Evolutionary conservation across 2,329 filamentous ascomycete species (phyloP), one percentile per base, ranked within the genome.

Genomic region (Escovopsis sp.): DNA sequence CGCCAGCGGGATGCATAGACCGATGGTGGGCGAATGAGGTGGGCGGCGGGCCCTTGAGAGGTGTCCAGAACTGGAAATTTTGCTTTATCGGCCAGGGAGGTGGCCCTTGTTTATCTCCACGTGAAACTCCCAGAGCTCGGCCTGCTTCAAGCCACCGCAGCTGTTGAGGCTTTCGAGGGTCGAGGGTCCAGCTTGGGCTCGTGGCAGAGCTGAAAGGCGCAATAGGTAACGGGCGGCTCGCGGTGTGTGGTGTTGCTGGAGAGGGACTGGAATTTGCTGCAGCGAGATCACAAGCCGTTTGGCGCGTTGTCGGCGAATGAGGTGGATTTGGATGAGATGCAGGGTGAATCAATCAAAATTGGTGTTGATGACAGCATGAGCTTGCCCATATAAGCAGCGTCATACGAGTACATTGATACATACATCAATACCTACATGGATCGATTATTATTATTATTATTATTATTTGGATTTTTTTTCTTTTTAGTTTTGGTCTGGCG

Each of bases 31-130:
- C 27, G 27, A 29, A 9, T 29, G 27, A 13, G 9, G 15, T 9
- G 20, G 7, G 2, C 14, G 35, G 35, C 15, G 13, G 15, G 14
- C 20, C 24, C 20, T 27, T 37, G 37, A 15, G 37, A 39, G 37
- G 37, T 39, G 37, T 39, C 30, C 30, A 33, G 27, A 29, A 39
- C 37, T 31, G 29, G 37, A 39, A 39, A 39, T 39, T 39, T 39
- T 32, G 29, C 37, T 24, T 39, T 39, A 39, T 39, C 37, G 16
- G 24, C 31, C 37, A 14, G 30, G 20, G 25, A 33, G 14, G 27
- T 15, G n/a, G 27, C 27, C 27, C 8, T 27, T 29, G 27, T 29
- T 31, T 39, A 33, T 39, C 29, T 39, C 31, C 37, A 39, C 37
- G 29, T 33, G 37, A 12, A 32, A 20, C 30, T 25, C 13, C 10